Conservation (phyloP, 2,329 filamentous ascomycete genomes). For the Xylariomycetidae sp. region DNA sequence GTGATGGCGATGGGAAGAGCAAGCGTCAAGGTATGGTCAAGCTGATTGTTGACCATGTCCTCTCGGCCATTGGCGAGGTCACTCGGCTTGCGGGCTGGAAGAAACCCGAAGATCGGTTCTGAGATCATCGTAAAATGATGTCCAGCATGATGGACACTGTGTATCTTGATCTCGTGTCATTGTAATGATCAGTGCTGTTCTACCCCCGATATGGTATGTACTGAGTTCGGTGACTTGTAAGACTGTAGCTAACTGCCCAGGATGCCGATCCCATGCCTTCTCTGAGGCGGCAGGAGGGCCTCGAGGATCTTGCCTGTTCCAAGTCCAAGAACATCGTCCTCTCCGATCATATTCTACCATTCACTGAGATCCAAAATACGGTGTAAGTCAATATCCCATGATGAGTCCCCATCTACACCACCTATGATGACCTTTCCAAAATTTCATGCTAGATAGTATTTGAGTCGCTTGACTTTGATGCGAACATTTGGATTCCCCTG, state of each 20-base stretch:
- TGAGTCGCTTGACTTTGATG: constrained; percentile 31
- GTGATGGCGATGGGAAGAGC: constrained; percentile 39
- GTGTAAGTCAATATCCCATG: too few relatives aligned
- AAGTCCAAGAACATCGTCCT: too few relatives aligned
- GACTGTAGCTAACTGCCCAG: too few relatives aligned
- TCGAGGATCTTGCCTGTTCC: too few relatives aligned
- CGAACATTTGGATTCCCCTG: constrained; percentile 25
- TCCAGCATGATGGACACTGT: constrained; percentile 3
- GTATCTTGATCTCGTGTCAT: constrained; percentile 7
- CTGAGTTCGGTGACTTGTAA: too few relatives aligned
- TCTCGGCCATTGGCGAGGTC: constrained; percentile 45
- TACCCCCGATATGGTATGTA: too few relatives aligned
- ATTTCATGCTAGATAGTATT: constrained; percentile 43
- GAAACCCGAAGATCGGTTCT: constrained; percentile 33
- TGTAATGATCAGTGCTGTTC: background rate
- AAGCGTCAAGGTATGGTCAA: constrained; percentile 62
- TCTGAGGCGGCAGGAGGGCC: too few relatives aligned
- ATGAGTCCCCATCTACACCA: too few relatives aligned
- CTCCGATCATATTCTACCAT: too few relatives aligned
- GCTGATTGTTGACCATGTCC: constrained; percentile 53
- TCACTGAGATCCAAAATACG: too few relatives aligned
- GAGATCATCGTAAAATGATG: constrained; percentile 12
- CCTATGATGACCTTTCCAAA: constrained; percentile 34
- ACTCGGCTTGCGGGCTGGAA: constrained; percentile 34
- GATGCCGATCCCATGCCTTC: too few relatives aligned